Percentiles rank a stretch among this genome's conserved stretches.
phyloP scores from a whole-genome alignment of 192 early-diverging fungal species.

The Coemansia sp. region DNA sequence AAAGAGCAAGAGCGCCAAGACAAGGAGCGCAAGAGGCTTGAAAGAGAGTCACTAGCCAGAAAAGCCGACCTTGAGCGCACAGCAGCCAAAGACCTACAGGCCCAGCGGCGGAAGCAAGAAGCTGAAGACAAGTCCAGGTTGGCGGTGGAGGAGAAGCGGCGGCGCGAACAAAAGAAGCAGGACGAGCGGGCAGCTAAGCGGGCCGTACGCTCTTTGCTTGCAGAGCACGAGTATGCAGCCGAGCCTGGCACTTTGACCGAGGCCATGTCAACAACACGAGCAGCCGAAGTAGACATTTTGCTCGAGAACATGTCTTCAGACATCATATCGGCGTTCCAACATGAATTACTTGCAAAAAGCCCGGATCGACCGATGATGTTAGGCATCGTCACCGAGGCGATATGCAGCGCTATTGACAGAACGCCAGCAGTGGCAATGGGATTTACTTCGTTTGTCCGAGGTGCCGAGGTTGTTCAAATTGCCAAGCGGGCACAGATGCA shows the following conservation, averaged over 20 bases:
- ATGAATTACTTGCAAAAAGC: constrained; percentile 13
- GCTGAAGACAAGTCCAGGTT: not conserved
- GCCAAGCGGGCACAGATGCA: constrained; percentile 8
- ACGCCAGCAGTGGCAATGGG: constrained; percentile 11
- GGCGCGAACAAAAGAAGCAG: constrained; percentile 40
- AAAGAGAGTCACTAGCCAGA: constrained; percentile 27
- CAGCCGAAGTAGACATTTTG: constrained; percentile 56
- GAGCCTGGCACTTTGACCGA: not conserved
- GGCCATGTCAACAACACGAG: constrained; percentile 4
- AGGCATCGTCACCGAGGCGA: not conserved
- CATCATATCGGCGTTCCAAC: constrained; percentile 31
- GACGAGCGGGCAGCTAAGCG: constrained; percentile 32
- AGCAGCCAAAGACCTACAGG: constrained; percentile 15
- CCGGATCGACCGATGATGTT: not conserved
- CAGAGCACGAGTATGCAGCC: constrained; percentile 53
- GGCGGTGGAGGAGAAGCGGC: constrained; percentile 38
- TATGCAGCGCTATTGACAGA: not conserved
- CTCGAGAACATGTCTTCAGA: constrained; percentile 54
- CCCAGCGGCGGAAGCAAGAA: constrained; percentile 26
- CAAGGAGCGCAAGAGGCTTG: constrained; percentile 27
- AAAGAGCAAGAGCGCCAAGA: constrained; percentile 67
- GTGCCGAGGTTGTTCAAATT: constrained; percentile 11
- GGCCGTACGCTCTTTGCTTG: constrained; percentile 47
- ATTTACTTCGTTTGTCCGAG: constrained; percentile 21
- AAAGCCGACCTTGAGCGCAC: constrained; percentile 32